A percentile compares a stretch with the other conserved stretches of the same genome.
These are phyloP conservation scores for Ophiostoma fasciatum DNA, from an alignment of 2,329 filamentous ascomycete genomes.

Conservation along the genomic window DNA sequence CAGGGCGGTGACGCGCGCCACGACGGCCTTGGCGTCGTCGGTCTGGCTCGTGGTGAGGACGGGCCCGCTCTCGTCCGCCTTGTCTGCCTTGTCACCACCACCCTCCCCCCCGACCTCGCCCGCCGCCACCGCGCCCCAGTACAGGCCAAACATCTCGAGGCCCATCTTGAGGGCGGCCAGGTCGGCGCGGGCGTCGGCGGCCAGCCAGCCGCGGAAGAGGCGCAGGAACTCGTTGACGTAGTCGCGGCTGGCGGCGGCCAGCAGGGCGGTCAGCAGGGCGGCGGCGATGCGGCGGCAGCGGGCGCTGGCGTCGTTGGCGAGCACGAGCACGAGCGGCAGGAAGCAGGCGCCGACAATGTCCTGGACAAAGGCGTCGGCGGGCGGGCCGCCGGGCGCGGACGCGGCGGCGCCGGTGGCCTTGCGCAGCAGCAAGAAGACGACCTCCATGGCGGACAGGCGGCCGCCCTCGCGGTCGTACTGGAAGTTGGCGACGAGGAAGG, in stretches of 20 bases:
- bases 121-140: constrained; percentile 64
- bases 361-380: constrained; percentile 55
- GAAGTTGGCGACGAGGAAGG: constrained; percentile 79
- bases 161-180: constrained; percentile 55
- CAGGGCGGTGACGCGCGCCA: constrained; percentile 36
- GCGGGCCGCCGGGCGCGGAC: not conserved
- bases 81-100: not conserved
- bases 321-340: constrained; percentile 67
- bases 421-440: constrained; percentile 68
- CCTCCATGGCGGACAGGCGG: constrained; percentile 83
- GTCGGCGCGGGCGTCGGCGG: constrained; percentile 26
- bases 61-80: not conserved
- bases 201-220: constrained; percentile 61
- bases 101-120: constrained; percentile 20
- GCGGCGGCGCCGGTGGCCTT: constrained; percentile 47
- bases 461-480: constrained; percentile 83
- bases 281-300: constrained; percentile 75
- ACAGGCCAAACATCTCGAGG: constrained; percentile 61
- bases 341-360: constrained; percentile 73
- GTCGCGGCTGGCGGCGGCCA: constrained; percentile 62
- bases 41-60: constrained; percentile 35
- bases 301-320: constrained; percentile 77
- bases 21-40: constrained; percentile 52
- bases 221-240: constrained; percentile 54
- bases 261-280: constrained; percentile 65